Evolutionary conservation across 257 asterid genomes (phyloP).

Genomic region (Solanum appendiculatum): DNA sequence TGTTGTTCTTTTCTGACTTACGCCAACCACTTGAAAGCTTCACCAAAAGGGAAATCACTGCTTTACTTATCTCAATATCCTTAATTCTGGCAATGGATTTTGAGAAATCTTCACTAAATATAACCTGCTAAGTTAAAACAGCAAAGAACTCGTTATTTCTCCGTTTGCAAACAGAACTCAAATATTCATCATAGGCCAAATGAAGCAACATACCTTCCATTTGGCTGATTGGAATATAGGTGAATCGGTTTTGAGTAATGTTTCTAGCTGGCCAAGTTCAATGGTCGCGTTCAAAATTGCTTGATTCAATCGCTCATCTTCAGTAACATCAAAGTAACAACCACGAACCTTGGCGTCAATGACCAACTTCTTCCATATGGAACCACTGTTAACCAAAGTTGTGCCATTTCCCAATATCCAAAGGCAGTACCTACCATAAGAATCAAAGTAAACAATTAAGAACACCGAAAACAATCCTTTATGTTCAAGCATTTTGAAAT

Average conservation of each 20-base stretch:
- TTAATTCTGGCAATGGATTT: conserved; percentile 19
- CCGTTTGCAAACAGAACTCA: background rate
- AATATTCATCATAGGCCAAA: background rate
- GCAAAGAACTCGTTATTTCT: background rate
- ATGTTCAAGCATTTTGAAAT: background rate
- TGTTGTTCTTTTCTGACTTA: conserved; percentile 4
- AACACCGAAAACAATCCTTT: background rate
- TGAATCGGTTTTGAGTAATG: conserved; percentile 19
- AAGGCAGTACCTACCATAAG: conserved; percentile 38
- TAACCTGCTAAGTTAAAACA: conserved; percentile 9
- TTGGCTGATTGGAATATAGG: background rate
- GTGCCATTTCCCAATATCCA: conserved; percentile 62
- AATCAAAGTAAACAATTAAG: background rate
- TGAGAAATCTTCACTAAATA: conserved; percentile 25
- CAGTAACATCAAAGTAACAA: conserved; percentile 41
- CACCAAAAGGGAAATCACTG: conserved; percentile 21
- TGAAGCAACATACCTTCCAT: background rate
- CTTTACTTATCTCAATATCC: conserved; percentile 9
- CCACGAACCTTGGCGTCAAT: conserved; percentile 43
- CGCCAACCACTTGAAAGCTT: conserved; percentile 58
- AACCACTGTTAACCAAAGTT: conserved; percentile 44
- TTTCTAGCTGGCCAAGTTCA: conserved; percentile 9
- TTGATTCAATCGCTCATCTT: conserved; percentile 23
- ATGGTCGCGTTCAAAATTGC: conserved; percentile 7
- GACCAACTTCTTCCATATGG: conserved; percentile 50